These are phyloP conservation scores for Candida buenavistaensis DNA, from an alignment of 1,139 yeast genomes.

Conservation along the genomic window DNA sequence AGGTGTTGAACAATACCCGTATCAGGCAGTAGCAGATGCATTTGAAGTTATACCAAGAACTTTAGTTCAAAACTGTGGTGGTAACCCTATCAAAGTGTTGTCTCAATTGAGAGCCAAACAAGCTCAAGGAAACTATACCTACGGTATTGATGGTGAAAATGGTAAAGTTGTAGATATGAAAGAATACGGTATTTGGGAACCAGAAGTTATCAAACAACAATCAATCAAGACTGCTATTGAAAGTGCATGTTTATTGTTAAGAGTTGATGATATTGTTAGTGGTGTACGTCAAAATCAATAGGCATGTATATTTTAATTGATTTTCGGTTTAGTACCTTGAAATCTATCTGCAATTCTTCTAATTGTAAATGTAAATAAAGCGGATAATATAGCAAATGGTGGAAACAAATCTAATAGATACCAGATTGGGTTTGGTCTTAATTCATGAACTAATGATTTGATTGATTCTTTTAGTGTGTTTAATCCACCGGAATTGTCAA, in stretches of 20 bases:
- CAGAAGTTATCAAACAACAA: constrained; percentile 96
- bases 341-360: constrained; percentile 23
- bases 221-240: constrained; percentile 96
- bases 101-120: constrained; percentile 95
- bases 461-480: constrained; percentile 50
- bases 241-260: constrained; percentile 88
- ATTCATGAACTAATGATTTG: constrained; percentile 40
- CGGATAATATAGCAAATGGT: constrained; percentile 46
- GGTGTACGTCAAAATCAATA: constrained; percentile 64
- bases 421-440: constrained; percentile 52
- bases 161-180: constrained; percentile 97
- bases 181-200: constrained; percentile 97
- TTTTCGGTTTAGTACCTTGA: constrained; percentile 19
- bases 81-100: constrained; percentile 85
- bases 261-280: constrained; percentile 97
- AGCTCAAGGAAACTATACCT: constrained; percentile 82
- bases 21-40: constrained; percentile 98
- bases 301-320: constrained; percentile 2
- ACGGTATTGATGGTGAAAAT: constrained; percentile 91
- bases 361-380: constrained; percentile 23
- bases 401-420: constrained; percentile 65
- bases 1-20: constrained; percentile 98
- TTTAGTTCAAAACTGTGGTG: constrained; percentile 95
- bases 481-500: constrained; percentile 61
- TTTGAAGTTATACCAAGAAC: constrained; percentile 98